Conservation (phyloP, 768 basidiomycete genomes). For the Dioszegia hungarica region DNA sequence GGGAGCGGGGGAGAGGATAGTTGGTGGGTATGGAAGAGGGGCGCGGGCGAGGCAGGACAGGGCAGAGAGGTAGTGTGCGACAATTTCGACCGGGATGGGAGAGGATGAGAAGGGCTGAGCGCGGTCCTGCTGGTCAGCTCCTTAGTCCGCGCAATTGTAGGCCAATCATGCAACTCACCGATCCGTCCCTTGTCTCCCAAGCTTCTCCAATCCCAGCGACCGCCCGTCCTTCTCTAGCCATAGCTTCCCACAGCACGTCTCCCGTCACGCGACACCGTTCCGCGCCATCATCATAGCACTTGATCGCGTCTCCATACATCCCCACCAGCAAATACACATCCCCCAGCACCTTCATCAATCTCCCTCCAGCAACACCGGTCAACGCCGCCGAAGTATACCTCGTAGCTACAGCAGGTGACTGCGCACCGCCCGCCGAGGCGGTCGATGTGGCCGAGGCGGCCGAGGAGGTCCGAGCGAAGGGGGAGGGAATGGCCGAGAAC, state of each 20-base stretch:
- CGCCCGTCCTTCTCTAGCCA: conserved; percentile 77
- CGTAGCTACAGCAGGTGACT: conserved; percentile 50
- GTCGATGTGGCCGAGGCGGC: conserved; percentile 19
- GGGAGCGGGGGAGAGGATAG: conserved; percentile 34
- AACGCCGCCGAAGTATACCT: conserved; percentile 59
- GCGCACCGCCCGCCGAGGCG: neutral
- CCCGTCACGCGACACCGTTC: conserved; percentile 66
- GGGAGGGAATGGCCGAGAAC: conserved; percentile 33
- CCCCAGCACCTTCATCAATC: conserved; percentile 79
- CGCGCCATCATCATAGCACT: conserved; percentile 84
- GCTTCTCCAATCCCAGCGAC: conserved; percentile 74
- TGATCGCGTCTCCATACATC: conserved; percentile 70
- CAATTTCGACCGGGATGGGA: conserved; percentile 26
- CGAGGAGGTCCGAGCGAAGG: conserved; percentile 33
- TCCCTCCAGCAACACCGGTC: conserved; percentile 73
- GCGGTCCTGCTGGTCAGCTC: conserved; percentile 18
- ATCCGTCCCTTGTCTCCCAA: conserved; percentile 55
- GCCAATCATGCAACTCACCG: no score
- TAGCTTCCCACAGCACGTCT: conserved; percentile 85
- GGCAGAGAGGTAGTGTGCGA: conserved; percentile 26
- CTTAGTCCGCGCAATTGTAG: no score
- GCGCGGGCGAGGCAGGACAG: conserved; percentile 32
- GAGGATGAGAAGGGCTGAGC: conserved; percentile 25
- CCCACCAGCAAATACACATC: conserved; percentile 86
- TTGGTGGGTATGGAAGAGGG: conserved; percentile 34